Conservation (phyloP, 495 filamentous ascomycete species). For the Xylaria scruposa region DNA sequence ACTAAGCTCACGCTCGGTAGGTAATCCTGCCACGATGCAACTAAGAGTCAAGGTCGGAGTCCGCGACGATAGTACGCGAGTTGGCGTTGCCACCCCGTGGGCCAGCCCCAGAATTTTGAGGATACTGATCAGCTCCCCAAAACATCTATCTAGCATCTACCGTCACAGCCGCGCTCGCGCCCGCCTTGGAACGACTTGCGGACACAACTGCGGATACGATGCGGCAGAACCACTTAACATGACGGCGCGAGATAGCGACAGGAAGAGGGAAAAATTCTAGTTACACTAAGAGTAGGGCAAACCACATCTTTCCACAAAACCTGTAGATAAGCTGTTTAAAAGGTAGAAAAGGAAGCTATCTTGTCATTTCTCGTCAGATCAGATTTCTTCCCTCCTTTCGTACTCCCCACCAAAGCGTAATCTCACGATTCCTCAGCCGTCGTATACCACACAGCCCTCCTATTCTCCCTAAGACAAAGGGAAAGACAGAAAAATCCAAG, state of each 20-base stretch:
- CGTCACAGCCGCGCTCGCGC: slow-evolving; percentile 1
- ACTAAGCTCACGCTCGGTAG: slow-evolving; percentile 19
- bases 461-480: slow-evolving; percentile 13
- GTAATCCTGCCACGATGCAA: neutral
- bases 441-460: slow-evolving; percentile 9
- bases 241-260: slow-evolving; percentile 22
- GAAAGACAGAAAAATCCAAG: slow-evolving; percentile 1
- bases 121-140: slow-evolving; percentile 24
- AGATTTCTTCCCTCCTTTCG: neutral
- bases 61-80: slow-evolving; percentile 21
- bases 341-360: slow-evolving; percentile 13
- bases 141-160: neutral
- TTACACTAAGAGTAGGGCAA: neutral
- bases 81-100: slow-evolving; percentile 20
- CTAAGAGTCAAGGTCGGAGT: neutral
- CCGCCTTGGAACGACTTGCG: slow-evolving; percentile 9
- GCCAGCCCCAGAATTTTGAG: slow-evolving; percentile 25
- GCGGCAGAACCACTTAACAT: slow-evolving; percentile 3
- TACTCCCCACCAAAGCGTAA: slow-evolving; percentile 10
- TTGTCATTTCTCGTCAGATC: neutral
- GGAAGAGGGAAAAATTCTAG: slow-evolving; percentile 5
- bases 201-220: slow-evolving; percentile 19
- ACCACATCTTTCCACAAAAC: neutral
- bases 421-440: slow-evolving; percentile 21
- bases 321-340: slow-evolving; percentile 5